Percentiles rank a stretch among this genome's conserved stretches.
Evolutionary conservation across 2,329 filamentous ascomycete genomes (phyloP).

Genomic region (Aspergillus chevalieri): DNA sequence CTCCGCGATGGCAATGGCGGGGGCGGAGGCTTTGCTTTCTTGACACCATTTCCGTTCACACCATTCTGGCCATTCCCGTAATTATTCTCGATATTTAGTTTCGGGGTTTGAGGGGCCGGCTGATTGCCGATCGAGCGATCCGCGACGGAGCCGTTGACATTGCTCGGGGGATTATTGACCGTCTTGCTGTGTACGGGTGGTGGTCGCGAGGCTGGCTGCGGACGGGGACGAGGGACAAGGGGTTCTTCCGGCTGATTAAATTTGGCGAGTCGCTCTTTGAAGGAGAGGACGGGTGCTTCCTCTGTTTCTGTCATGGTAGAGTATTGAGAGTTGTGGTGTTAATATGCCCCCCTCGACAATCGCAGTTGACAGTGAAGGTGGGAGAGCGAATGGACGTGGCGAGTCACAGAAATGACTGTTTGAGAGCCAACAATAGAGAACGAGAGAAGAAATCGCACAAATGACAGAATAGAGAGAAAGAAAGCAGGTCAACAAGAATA

Average conservation of each 20-base stretch:
- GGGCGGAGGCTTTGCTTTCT: conserved; percentile 26
- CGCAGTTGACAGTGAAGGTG: no score
- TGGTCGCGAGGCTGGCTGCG: conserved; percentile 21
- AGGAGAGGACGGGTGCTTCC: conserved; percentile 37
- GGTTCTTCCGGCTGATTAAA: conserved; percentile 34
- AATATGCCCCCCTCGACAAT: neutral
- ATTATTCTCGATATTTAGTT: neutral
- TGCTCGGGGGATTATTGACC: conserved; percentile 30
- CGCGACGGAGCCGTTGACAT: conserved; percentile 24
- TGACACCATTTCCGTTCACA: conserved; percentile 12
- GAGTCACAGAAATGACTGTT: no score
- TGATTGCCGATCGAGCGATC: conserved; percentile 25
- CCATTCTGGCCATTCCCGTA: conserved; percentile 1
- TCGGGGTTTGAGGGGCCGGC: conserved; percentile 11
- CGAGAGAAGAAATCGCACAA: neutral
- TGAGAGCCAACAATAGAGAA: no score
- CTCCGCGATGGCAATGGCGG: conserved; percentile 45
- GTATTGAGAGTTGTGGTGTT: neutral
- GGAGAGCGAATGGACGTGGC: no score
- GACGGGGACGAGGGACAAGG: conserved; percentile 11
- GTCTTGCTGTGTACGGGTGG: conserved; percentile 24
- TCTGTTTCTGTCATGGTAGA: conserved; percentile 15
- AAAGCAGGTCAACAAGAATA: neutral
- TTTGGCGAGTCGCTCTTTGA: conserved; percentile 42
- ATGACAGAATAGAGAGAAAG: neutral